Percentiles rank a stretch among this genome's conserved stretches.
phyloP scores from a whole-genome alignment of 1,284 basidiomycete species.

The Anthracocystis panici-leucophaei region DNA sequence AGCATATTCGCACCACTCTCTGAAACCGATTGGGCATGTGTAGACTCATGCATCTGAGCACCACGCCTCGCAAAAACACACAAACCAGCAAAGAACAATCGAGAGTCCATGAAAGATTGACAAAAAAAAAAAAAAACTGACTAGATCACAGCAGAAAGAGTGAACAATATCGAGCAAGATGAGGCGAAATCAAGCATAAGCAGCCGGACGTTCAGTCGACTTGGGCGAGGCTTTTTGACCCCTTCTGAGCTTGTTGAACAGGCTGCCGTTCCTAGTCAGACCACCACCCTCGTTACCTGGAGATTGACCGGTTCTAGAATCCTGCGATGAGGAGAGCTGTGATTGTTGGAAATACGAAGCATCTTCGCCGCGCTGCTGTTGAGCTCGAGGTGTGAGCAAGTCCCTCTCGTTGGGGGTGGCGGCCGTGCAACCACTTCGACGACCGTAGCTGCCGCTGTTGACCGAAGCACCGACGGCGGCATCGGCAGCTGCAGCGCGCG shows the following conservation, averaged over 20 bases:
- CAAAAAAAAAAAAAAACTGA: neutral
- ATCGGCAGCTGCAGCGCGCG: constrained; percentile 38
- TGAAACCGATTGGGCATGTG: neutral
- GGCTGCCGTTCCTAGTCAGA: constrained; percentile 37
- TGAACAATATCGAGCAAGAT: neutral
- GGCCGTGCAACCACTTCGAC: constrained; percentile 17
- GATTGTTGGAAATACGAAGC: constrained; percentile 28
- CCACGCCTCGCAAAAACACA: neutral
- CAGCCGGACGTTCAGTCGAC: constrained; percentile 33
- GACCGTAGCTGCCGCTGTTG: constrained; percentile 33
- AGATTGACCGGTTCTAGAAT: constrained; percentile 24
- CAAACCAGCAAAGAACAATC: neutral
- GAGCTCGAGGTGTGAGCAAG: constrained; percentile 33
- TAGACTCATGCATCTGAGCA: neutral
- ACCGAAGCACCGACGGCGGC: constrained; percentile 22
- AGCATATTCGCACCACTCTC: neutral
- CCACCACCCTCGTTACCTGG: constrained; percentile 22
- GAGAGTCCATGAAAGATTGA: neutral
- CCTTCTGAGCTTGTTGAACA: constrained; percentile 45
- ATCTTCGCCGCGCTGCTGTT: constrained; percentile 12
- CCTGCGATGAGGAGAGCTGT: constrained; percentile 12
- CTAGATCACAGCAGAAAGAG: no score
- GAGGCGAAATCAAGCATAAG: constrained; percentile 24
- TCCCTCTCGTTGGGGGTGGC: constrained; percentile 35
- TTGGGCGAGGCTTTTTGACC: constrained; percentile 35